Conservation (phyloP, 2,329 filamentous ascomycete species). For the Pestalotiopsis sp. region DNA sequence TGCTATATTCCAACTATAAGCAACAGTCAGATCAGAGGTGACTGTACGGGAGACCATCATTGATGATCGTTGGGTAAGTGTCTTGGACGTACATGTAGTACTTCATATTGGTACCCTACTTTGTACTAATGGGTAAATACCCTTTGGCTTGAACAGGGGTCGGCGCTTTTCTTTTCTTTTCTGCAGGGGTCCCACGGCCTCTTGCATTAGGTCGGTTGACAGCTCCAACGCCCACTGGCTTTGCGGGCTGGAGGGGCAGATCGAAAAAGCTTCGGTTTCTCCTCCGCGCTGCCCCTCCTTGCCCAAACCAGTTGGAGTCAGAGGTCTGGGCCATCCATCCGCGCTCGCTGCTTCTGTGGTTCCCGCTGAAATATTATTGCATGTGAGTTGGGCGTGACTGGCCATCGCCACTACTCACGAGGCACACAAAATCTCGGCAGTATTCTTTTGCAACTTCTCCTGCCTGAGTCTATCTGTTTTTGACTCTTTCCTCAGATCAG, state of each 20-base stretch:
- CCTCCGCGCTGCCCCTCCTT: background rate
- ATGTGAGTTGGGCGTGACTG: background rate
- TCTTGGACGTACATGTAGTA: no score
- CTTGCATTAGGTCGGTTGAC: background rate
- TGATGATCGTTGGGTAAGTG: no score
- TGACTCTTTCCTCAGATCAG: background rate
- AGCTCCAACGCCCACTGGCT: background rate
- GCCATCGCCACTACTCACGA: background rate
- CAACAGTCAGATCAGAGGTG: no score
- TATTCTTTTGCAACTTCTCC: background rate
- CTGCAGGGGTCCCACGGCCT: background rate
- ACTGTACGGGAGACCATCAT: no score
- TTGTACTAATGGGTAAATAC: background rate
- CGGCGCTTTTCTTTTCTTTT: background rate
- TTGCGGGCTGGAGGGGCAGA: background rate
- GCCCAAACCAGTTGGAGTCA: background rate
- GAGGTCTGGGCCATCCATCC: background rate
- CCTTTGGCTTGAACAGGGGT: background rate
- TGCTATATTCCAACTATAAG: no score
- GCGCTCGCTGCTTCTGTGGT: no score
- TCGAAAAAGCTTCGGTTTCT: background rate
- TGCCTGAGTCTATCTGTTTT: background rate
- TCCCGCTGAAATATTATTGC: background rate
- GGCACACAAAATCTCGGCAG: background rate
- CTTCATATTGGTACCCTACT: no score